Evolutionary conservation across 345 rosid species (phyloP).

Genomic region (Eucalyptus curtisii): DNA sequence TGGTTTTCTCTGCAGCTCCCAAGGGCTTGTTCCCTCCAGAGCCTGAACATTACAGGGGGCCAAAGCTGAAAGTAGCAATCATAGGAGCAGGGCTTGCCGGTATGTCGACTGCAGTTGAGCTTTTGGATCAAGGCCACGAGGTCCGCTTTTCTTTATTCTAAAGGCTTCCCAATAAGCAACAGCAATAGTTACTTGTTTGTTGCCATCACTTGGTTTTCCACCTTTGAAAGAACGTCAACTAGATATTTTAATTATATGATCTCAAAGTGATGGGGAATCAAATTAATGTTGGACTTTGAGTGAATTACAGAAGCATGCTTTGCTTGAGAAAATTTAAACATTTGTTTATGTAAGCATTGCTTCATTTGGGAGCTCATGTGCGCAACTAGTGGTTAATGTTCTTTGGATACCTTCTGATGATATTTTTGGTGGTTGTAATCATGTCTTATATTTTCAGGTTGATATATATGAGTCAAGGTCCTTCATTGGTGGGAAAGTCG

Average conservation of each 20-base stretch:
- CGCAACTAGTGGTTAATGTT: background rate
- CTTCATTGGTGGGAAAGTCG: slow-evolving; percentile 98
- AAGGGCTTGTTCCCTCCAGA: slow-evolving; percentile 94
- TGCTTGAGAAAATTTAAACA: background rate
- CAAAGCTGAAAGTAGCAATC: slow-evolving; percentile 94
- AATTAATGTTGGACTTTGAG: background rate
- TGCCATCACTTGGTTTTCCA: background rate
- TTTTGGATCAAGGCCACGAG: slow-evolving; percentile 98
- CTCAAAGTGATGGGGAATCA: background rate
- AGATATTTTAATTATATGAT: background rate
- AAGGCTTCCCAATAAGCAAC: background rate
- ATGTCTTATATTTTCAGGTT: slow-evolving; percentile 39
- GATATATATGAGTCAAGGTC: slow-evolving; percentile 86
- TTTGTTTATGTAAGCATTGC: background rate
- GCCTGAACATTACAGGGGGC: slow-evolving; percentile 87
- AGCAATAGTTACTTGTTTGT: background rate
- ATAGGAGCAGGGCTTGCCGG: slow-evolving; percentile 99
- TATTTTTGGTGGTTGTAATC: background rate
- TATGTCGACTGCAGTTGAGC: slow-evolving; percentile 96
- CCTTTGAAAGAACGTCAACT: background rate
- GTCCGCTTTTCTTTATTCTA: slow-evolving; percentile 8
- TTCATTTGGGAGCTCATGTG: background rate
- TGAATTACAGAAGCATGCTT: background rate
- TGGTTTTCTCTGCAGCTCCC: slow-evolving; percentile 63
- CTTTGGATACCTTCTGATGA: background rate